These are phyloP conservation scores for Pestalotiopsis sp. DNA, from an alignment of 2,329 filamentous ascomycete species.

Conservation along the genomic window DNA sequence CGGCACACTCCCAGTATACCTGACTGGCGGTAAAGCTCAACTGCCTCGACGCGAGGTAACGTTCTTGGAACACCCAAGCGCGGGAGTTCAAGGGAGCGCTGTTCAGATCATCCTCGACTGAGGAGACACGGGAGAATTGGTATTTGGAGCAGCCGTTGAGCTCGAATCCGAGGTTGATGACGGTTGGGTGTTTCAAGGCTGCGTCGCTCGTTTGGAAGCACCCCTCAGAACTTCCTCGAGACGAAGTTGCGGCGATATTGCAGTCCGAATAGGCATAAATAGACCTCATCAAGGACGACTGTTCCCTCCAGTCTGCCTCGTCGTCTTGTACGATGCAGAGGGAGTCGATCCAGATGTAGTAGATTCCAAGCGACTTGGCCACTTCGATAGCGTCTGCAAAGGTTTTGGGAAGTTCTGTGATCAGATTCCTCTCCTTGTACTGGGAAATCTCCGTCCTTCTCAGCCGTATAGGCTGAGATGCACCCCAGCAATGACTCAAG, in stretches of 20 bases:
- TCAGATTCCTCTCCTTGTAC: not conserved
- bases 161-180: not conserved
- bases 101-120: not conserved
- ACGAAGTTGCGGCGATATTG: not conserved
- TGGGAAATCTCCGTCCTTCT: not conserved
- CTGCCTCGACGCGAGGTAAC: not conserved
- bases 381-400: not conserved
- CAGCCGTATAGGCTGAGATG: not conserved
- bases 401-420: not conserved
- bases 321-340: constrained; percentile 14
- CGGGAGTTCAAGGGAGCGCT: not conserved
- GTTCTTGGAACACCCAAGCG: not conserved
- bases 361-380: not conserved
- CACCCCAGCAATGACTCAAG: not conserved
- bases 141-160: not conserved
- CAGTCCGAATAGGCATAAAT: constrained; percentile 8
- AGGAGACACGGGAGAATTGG: not conserved
- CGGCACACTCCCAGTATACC: not conserved
- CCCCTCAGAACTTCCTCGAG: not conserved
- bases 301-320: constrained; percentile 1
- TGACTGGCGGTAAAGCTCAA: not conserved
- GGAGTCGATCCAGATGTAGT: constrained; percentile 15
- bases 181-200: not conserved
- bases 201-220: not conserved
- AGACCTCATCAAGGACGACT: constrained; percentile 4